Base-by-base conservation (phyloP, 805 yeast genomes). In the Metschnikowia lochheadii region DNA sequence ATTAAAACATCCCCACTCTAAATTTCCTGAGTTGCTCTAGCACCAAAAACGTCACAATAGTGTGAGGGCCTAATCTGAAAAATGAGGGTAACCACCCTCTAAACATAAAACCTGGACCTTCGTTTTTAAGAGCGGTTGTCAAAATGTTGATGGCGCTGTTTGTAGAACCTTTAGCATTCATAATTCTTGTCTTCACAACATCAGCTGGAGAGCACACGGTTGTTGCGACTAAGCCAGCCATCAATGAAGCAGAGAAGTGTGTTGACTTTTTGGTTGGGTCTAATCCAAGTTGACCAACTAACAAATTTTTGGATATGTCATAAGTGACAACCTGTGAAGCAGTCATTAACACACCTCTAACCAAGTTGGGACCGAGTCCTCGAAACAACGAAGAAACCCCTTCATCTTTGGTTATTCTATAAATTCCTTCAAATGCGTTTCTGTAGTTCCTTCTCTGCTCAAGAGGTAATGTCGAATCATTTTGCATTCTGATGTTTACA, bases 121-220 rank as follows among this genome's bases (percentile, higher is more conserved):
- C 96, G 11, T 61, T 69, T 54, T 75, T 77, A 17, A 89, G 75
- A 0, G 92, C 87, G 6, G 66, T 64, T 1, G 57, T 56, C 52
- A 88, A 65, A 40, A 86, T 81, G 2, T 64, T 53, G 2, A 79
- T 42, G 2, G 89, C 84, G 53, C 79, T 69, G 47, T 72, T 72
- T 48, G 63, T 58, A 0, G 70, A 43, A 1, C 72, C 75, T 49
- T 78, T 73, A 37, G 78, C 79, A 67, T 87, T 85, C 96, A 89
- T 89, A 51, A 89, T 86, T 62, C 95, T 75, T 2, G 96, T 89
- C 67, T 89, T 89, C 44, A 89, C 83, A 3, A 89, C 96, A 67
- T 89, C 96, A 8, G 91, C 96, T 1, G 96, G 96, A 1, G 96
- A 87, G 65, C 96, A 89, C 17, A 89, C 86, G 0, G 96, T 89